Evolutionary conservation across 1,284 basidiomycete species (phyloP).

Genomic region (Leccinum subrobustum): DNA sequence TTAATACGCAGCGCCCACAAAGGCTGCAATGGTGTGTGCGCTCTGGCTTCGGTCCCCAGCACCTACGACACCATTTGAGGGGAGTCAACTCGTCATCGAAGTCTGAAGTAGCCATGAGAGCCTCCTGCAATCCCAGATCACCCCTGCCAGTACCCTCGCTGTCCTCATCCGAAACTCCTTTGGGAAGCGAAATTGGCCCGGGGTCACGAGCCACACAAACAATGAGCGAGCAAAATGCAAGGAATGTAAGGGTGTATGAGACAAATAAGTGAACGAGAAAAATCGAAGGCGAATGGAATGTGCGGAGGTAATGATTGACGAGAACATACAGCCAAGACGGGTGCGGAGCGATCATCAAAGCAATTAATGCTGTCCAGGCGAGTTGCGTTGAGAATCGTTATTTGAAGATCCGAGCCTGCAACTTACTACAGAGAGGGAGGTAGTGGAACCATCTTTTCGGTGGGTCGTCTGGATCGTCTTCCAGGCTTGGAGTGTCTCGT

Average conservation of each 20-base stretch:
- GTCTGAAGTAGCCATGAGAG: constrained; percentile 48
- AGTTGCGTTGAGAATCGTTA: constrained; percentile 7
- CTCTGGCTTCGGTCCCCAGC: constrained; percentile 79
- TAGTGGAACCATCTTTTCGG: constrained; percentile 57
- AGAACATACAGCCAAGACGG: constrained; percentile 69
- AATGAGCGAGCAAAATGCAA: constrained; percentile 68
- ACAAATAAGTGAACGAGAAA: constrained; percentile 54
- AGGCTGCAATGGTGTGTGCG: constrained; percentile 79
- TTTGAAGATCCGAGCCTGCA: neutral
- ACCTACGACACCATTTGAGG: constrained; percentile 73
- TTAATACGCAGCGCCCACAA: constrained; percentile 79
- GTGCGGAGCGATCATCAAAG: constrained; percentile 66
- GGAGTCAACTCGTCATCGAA: constrained; percentile 52
- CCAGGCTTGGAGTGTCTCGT: constrained; percentile 9
- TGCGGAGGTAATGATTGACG: constrained; percentile 61
- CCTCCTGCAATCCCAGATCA: constrained; percentile 58
- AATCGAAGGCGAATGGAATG: constrained; percentile 43
- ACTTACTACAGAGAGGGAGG: constrained; percentile 54
- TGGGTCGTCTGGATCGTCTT: constrained; percentile 32
- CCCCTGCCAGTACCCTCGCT: constrained; percentile 36
- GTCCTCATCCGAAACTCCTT: constrained; percentile 31
- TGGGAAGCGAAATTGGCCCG: constrained; percentile 51
- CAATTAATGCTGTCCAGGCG: constrained; percentile 47
- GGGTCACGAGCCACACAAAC: constrained; percentile 72
- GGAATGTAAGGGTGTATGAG: constrained; percentile 63